Conservation (phyloP, 805 yeast genomes). For the Candida corydali region DNA sequence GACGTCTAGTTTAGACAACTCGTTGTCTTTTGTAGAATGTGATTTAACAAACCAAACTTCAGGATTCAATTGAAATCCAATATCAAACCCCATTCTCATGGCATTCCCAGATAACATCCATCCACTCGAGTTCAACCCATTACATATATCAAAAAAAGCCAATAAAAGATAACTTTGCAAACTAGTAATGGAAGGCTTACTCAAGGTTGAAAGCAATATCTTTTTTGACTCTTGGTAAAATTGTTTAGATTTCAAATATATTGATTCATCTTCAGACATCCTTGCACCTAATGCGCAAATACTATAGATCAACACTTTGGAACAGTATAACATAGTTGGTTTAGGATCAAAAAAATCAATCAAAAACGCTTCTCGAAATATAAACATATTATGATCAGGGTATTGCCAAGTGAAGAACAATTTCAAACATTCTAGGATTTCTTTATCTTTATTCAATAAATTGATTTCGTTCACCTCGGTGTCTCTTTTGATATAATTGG, state of each 20-base stretch:
- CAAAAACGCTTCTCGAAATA: conserved; percentile 61
- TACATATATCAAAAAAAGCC: conserved; percentile 59
- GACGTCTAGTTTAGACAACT: conserved; percentile 42
- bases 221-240: conserved; percentile 48
- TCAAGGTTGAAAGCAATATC: conserved; percentile 36
- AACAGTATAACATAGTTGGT: conserved; percentile 49
- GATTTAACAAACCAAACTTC: conserved; percentile 49
- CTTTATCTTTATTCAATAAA: conserved; percentile 30
- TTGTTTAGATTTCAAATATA: conserved; percentile 36
- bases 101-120: conserved; percentile 65
- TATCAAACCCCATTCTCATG: conserved; percentile 59
- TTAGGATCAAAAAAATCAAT: conserved; percentile 58
- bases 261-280: conserved; percentile 40
- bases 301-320: conserved; percentile 49
- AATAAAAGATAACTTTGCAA: conserved; percentile 56
- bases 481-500: conserved; percentile 10
- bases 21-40: neutral
- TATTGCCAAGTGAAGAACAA: conserved; percentile 62
- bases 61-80: conserved; percentile 62
- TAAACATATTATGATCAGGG: conserved; percentile 59
- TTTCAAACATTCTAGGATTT: conserved; percentile 32
- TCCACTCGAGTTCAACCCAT: conserved; percentile 53
- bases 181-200: conserved; percentile 49
- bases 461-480: conserved; percentile 15
- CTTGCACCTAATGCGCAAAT: conserved; percentile 58